Evolutionary conservation across 202 grass and related monocot species (phyloP).

Genomic region (Sporobolus alterniflorus): DNA sequence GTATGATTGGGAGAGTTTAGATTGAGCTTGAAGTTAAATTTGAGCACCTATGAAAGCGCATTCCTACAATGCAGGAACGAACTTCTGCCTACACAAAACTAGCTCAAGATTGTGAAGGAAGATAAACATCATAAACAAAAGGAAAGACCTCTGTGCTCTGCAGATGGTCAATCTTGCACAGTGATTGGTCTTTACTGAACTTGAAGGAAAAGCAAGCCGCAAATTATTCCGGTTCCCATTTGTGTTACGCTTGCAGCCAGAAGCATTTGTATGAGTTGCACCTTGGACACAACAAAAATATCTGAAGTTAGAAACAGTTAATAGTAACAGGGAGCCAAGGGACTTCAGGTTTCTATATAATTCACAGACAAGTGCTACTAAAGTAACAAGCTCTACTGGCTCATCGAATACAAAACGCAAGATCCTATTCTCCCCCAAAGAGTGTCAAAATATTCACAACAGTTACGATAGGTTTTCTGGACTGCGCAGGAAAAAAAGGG

Average conservation of each 20-base stretch:
- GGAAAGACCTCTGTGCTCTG: constrained; percentile 40
- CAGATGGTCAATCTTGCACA: constrained; percentile 30
- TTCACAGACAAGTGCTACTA: background rate
- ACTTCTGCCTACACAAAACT: background rate
- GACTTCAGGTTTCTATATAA: background rate
- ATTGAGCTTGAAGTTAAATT: background rate
- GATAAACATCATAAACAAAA: background rate
- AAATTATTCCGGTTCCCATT: constrained; percentile 7
- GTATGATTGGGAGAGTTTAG: background rate
- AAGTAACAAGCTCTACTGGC: background rate
- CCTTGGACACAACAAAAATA: constrained; percentile 32
- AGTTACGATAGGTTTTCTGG: background rate
- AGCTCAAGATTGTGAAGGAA: background rate
- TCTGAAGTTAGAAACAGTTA: background rate
- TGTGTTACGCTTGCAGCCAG: constrained; percentile 3
- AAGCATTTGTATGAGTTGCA: constrained; percentile 24
- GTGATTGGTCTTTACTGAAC: background rate
- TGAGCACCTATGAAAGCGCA: background rate
- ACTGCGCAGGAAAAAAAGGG: background rate
- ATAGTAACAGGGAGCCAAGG: background rate
- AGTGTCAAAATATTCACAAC: background rate
- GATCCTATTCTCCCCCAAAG: background rate
- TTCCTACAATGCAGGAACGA: background rate
- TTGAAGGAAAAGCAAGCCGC: background rate
- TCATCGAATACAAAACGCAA: background rate